These are phyloP conservation scores for Cairneyella variabilis DNA, from an alignment of 495 filamentous ascomycete genomes.

Conservation along the genomic window DNA sequence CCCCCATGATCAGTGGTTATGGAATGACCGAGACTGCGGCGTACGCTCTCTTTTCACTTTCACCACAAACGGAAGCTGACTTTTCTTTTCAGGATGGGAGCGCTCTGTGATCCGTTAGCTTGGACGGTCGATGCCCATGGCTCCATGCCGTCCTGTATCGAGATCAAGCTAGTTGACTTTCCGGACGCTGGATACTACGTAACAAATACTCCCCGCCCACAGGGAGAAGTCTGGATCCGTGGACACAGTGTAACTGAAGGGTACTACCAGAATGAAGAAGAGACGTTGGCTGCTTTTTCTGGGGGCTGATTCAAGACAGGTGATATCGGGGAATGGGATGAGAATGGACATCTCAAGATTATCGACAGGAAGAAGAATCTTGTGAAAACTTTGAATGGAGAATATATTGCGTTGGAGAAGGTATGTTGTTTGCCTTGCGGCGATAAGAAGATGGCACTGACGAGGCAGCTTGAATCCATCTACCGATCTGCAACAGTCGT, in stretches of 20 bases:
- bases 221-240: constrained; percentile 91
- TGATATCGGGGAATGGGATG: constrained; percentile 86
- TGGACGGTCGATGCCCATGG: constrained; percentile 82
- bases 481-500: constrained; percentile 84
- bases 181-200: constrained; percentile 86
- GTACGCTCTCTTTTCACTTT: constrained; percentile 20
- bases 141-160: constrained; percentile 69
- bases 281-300: constrained; percentile 67
- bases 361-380: constrained; percentile 98
- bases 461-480: constrained; percentile 70
- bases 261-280: constrained; percentile 79
- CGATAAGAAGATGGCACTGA: constrained; percentile 26
- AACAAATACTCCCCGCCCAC: constrained; percentile 76
- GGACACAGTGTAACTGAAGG: constrained; percentile 65
- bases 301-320: constrained; percentile 96
- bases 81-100: constrained; percentile 76
- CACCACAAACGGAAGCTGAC: not conserved
- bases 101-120: constrained; percentile 77
- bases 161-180: constrained; percentile 94
- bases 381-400: constrained; percentile 90
- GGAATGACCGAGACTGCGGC: constrained; percentile 94
- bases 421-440: not conserved
- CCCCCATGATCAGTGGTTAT: constrained; percentile 88
- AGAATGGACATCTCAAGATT: constrained; percentile 73
- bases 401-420: constrained; percentile 98